Evolutionary conservation across 192 early-diverging fungal genomes (phyloP), one percentile per base, ranked within the genome.

Genomic region (Coemansia sp.): DNA sequence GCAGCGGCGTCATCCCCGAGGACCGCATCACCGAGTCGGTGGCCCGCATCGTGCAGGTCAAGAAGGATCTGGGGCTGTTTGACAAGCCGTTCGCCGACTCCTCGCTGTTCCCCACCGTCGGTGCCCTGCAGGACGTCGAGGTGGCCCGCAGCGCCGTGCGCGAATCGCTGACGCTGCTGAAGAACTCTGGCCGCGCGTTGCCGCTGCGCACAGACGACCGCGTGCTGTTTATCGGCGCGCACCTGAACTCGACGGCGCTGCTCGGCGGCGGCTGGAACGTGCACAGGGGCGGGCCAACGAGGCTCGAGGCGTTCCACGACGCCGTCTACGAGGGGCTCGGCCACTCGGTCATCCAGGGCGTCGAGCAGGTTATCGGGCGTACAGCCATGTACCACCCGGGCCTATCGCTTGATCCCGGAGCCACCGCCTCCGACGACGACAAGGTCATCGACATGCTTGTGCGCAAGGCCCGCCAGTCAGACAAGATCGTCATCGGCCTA

Each of bases 11-110:
- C 0, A n/a, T 88, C 3, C 7, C 60, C 16, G 72, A 70, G 16
- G 56, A 71, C 30, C 65, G 84, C 10, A 28, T 88, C 18, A 83
- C 82, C 5, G 78, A 83, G 36, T 82, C 84, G 0, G 83, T 55
- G 1, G 85, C 71, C 0, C 75, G 81, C 47, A 57, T 88, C 3
- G 39, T 88, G 39, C 87, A 88, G 73, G 64, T 88, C 19, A 88
- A 88, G 66, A 83, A 83, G 66, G 84, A 88, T 58, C 49, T 88
- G 25, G 87, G 87, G 0, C 60, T 86, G 7, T 85, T 86, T 36
- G 83, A 84, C 34, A 18, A 22, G n/a, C 75, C 75, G 13, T 78
- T 60, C 9, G 75, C 70, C 1, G 70, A 81, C 27, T 53, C 60
- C 8, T n/a, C 20, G 22, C 56, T 86, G 25, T 48, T 70, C 4